These are phyloP conservation scores for Lobulomyces angularis DNA, from an alignment of 192 early-diverging fungal genomes.

Conservation along the genomic window DNA sequence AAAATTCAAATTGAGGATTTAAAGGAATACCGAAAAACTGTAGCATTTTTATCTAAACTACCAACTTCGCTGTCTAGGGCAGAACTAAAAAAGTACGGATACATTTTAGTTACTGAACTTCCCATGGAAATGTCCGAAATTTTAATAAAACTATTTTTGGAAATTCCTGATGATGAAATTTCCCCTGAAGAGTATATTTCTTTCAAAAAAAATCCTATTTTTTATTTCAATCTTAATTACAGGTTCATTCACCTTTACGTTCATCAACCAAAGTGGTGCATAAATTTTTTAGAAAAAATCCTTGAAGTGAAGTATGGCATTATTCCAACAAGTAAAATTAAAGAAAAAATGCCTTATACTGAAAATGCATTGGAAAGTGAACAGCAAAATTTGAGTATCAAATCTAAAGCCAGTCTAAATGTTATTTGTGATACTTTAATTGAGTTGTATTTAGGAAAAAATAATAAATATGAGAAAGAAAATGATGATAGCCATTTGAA, in stretches of 20 bases:
- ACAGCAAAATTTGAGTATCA: constrained; percentile 38
- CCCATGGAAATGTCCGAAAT: constrained; percentile 36
- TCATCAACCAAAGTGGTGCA: constrained; percentile 63
- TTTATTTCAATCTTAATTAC: too few relatives aligned
- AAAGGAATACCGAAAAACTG: constrained; percentile 58
- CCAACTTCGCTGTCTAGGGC: constrained; percentile 12
- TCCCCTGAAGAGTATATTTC: too few relatives aligned
- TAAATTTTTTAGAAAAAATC: constrained; percentile 74
- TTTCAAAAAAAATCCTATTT: too few relatives aligned
- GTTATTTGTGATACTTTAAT: constrained; percentile 83
- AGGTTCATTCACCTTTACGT: constrained; percentile 89
- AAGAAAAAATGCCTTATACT: constrained; percentile 1
- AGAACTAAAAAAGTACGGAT: constrained; percentile 25
- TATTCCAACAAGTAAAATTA: constrained; percentile 7
- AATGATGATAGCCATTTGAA: constrained; percentile 3
- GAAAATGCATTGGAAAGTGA: constrained; percentile 3
- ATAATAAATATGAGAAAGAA: constrained; percentile 9
- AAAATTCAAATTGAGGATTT: constrained; percentile 85
- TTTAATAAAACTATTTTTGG: constrained; percentile 27
- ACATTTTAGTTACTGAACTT: constrained; percentile 25
- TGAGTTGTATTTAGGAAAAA: constrained; percentile 68
- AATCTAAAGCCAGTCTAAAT: constrained; percentile 27
- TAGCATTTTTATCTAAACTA: constrained; percentile 55
- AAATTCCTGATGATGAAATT: too few relatives aligned
- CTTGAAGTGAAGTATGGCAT: constrained; percentile 60